Conservation (phyloP, 805 yeast species). For the Wickerhamomyces sydowiorum region DNA sequence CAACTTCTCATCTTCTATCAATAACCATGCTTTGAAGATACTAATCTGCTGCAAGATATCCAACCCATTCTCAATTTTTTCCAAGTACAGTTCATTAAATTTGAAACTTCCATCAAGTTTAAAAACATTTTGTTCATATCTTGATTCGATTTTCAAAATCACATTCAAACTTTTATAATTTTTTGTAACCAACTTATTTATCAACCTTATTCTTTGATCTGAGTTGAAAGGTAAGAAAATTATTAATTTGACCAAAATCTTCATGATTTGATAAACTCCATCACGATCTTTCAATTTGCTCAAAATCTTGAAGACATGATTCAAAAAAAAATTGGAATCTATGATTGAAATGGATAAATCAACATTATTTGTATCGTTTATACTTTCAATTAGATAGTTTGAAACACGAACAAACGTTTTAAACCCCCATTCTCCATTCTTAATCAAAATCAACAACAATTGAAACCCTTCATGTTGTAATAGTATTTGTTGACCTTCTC, state of each 20-base stretch:
- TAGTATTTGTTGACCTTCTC: conserved; percentile 9
- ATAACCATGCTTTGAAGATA: conserved; percentile 14
- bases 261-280: conserved; percentile 3
- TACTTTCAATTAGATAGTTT: conserved; percentile 8
- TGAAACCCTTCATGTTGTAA: conserved; percentile 16
- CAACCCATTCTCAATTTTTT: conserved; percentile 14
- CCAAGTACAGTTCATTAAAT: conserved; percentile 12
- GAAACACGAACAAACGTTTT: conserved; percentile 7
- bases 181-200: conserved; percentile 13
- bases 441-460: conserved; percentile 7
- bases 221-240: conserved; percentile 16
- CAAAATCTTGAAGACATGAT: conserved; percentile 9
- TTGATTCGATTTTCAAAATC: conserved; percentile 3
- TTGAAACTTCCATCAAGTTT: conserved; percentile 3
- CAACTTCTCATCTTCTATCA: conserved; percentile 14
- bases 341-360: conserved; percentile 8
- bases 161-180: conserved; percentile 8
- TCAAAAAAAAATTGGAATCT: conserved; percentile 9
- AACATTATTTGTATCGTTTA: conserved; percentile 7
- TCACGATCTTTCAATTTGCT: conserved; percentile 3
- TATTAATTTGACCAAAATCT: conserved; percentile 8
- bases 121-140: not conserved
- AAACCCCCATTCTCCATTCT: conserved; percentile 6
- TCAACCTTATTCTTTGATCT: conserved; percentile 17
- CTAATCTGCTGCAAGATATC: conserved; percentile 12